Conservation (phyloP, 768 basidiomycete genomes). For the Panaeolus papilionaceus region DNA sequence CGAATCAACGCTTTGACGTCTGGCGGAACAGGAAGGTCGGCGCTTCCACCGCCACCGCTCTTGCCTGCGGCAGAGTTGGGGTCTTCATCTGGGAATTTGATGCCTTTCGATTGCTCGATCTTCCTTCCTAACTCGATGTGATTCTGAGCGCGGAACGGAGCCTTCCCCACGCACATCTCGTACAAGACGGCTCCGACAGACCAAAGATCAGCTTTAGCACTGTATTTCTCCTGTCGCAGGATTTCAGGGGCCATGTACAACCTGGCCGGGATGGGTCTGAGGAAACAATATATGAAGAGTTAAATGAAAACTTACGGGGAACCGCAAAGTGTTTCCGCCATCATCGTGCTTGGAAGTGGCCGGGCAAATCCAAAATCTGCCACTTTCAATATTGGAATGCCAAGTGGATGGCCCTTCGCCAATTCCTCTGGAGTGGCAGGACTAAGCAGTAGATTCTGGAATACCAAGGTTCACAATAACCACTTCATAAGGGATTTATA, state of each 20-base stretch:
- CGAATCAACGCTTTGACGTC: constrained; percentile 93
- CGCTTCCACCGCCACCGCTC: constrained; percentile 51
- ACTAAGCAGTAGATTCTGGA: constrained; percentile 86
- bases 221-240: constrained; percentile 95
- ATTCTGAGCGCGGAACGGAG: constrained; percentile 95
- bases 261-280: constrained; percentile 42
- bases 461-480: constrained; percentile 19
- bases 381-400: constrained; percentile 94
- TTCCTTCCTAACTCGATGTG: constrained; percentile 94
- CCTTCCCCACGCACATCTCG: constrained; percentile 93
- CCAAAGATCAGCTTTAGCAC: constrained; percentile 98
- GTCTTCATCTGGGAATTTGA: constrained; percentile 95
- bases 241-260: constrained; percentile 99
- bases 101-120: constrained; percentile 90
- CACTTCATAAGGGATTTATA: not conserved
- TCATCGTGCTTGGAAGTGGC: constrained; percentile 86
- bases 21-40: constrained; percentile 63
- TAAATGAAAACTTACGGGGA: constrained; percentile 74
- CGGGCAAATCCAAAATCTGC: constrained; percentile 99
- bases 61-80: constrained; percentile 50
- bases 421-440: constrained; percentile 83
- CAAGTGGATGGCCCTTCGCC: constrained; percentile 86
- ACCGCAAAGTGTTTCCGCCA: constrained; percentile 98
- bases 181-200: constrained; percentile 96
- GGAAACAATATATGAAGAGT: constrained; percentile 19